Conservation (phyloP, 1,139 yeast genomes). For the Debaryomyces fabryi region DNA sequence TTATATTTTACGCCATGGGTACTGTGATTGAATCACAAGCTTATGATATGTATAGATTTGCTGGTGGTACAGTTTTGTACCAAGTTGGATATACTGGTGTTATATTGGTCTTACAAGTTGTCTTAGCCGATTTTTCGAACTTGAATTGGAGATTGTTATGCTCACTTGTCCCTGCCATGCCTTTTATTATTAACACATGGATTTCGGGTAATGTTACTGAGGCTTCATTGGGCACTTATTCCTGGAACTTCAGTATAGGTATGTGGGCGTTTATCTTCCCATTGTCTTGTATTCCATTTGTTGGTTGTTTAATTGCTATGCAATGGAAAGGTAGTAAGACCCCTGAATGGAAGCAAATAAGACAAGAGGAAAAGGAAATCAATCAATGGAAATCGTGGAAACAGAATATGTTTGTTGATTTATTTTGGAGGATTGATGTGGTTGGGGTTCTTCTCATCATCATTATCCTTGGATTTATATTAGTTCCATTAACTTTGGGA, state of each 20-base stretch:
- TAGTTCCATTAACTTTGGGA: conserved; percentile 56
- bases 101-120: conserved; percentile 55
- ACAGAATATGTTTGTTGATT: conserved; percentile 22
- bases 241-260: conserved; percentile 76
- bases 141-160: conserved; percentile 71
- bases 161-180: conserved; percentile 66
- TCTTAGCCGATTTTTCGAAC: conserved; percentile 66
- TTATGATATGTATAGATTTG: conserved; percentile 61
- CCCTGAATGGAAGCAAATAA: conserved; percentile 42
- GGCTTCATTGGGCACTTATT: conserved; percentile 25
- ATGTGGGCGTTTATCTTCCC: conserved; percentile 84
- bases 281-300: conserved; percentile 59
- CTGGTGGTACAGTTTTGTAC: conserved; percentile 74
- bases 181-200: conserved; percentile 79
- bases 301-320: conserved; percentile 59
- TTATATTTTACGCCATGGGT: conserved; percentile 67
- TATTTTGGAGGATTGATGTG: conserved; percentile 56
- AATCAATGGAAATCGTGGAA: conserved; percentile 22
- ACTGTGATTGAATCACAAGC: conserved; percentile 74
- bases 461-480: conserved; percentile 57
- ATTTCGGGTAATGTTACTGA: conserved; percentile 59
- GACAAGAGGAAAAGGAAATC: conserved; percentile 28
- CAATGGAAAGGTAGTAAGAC: conserved; percentile 51
- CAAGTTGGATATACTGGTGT: conserved; percentile 73
- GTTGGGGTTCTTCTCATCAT: conserved; percentile 54